Evolutionary conservation across 257 asterid species (phyloP).

Genomic region (Solanum etuberosum): DNA sequence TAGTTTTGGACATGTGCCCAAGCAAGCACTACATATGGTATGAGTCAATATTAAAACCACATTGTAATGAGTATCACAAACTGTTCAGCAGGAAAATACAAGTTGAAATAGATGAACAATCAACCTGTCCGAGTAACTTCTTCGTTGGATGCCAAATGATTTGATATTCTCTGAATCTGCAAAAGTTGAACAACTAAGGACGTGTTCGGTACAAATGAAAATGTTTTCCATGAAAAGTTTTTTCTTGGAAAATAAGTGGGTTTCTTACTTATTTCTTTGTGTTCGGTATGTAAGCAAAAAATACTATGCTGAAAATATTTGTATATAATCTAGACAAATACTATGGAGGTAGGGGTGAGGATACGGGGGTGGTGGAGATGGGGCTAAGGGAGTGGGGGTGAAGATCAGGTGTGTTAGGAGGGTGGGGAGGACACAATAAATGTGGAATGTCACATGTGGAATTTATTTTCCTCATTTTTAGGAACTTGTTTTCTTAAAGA

Average conservation of each 20-base stretch:
- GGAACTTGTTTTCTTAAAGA: neutral
- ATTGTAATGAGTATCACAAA: neutral
- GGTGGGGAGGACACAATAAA: neutral
- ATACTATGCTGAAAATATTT: neutral
- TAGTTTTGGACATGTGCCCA: neutral
- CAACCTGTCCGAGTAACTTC: neutral
- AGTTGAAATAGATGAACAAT: neutral
- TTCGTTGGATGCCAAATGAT: neutral
- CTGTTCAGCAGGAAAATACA: neutral
- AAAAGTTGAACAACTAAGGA: neutral
- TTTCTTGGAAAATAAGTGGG: neutral
- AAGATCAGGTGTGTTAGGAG: neutral
- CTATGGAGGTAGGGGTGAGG: neutral
- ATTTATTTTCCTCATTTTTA: neutral
- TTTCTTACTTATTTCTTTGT: neutral
- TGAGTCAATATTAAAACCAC: neutral
- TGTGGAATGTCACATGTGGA: neutral
- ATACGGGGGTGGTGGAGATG: neutral
- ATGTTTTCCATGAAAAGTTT: neutral
- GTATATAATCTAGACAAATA: neutral
- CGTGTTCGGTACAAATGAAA: neutral
- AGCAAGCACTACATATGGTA: neutral
- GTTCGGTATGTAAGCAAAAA: neutral
- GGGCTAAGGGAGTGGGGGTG: neutral
- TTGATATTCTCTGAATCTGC: neutral